A percentile compares a stretch with the other conserved stretches of the same genome.
These are phyloP conservation scores for Pochonia chlamydosporia DNA, from an alignment of 2,329 filamentous ascomycete species.

Conservation along the genomic window DNA sequence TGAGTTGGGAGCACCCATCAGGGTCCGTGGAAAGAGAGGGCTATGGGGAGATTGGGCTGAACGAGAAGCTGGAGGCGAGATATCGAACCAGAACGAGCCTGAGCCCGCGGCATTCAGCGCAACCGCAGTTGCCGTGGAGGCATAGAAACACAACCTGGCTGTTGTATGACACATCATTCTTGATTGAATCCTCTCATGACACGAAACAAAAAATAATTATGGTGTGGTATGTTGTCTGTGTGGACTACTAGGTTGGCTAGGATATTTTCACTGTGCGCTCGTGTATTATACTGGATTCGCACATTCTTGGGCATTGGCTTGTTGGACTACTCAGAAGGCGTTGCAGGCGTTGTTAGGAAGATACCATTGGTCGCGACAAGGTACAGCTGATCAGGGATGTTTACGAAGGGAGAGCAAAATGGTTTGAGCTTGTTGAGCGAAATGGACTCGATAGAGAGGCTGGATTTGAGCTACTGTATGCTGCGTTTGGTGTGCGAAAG, in stretches of 20 bases:
- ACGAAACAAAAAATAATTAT: conserved; percentile 3
- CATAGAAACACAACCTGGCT: conserved; percentile 16
- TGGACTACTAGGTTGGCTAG: conserved; percentile 10
- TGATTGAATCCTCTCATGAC: conserved; percentile 1
- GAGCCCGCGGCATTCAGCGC: conserved; percentile 26
- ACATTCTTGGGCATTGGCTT: conserved; percentile 25
- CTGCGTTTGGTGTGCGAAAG: neutral
- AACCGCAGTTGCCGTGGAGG: conserved; percentile 31
- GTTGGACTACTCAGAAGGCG: conserved; percentile 23
- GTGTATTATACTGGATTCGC: conserved; percentile 29
- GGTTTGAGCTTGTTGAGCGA: conserved; percentile 3
- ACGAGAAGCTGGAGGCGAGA: conserved; percentile 59
- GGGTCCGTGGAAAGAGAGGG: conserved; percentile 85
- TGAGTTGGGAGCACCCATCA: conserved; percentile 71
- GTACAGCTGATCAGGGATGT: conserved; percentile 13
- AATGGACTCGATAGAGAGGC: neutral
- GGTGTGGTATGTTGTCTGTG: neutral
- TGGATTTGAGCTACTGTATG: neutral
- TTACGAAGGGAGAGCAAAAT: conserved; percentile 12
- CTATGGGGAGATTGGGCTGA: conserved; percentile 98
- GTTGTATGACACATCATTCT: conserved; percentile 8
- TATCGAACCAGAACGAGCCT: conserved; percentile 44
- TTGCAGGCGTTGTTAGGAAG: conserved; percentile 31
- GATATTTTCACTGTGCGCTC: conserved; percentile 17
- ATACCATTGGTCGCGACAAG: conserved; percentile 30